These are phyloP conservation scores for Samsoniella hepiali DNA, from an alignment of 2,329 filamentous ascomycete species.

Conservation along the genomic window DNA sequence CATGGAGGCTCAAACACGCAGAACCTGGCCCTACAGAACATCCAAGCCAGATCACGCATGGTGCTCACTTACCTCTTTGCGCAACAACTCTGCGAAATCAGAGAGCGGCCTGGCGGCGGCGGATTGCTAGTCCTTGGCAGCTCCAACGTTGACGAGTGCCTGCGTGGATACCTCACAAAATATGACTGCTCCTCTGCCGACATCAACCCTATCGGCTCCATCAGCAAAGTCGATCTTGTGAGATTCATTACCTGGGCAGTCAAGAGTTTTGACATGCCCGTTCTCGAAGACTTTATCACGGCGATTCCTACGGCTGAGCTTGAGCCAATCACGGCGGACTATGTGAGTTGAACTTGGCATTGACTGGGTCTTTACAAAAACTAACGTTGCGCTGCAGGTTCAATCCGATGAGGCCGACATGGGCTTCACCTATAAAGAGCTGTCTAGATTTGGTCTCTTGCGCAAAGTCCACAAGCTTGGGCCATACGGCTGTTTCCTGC, in stretches of 20 bases:
- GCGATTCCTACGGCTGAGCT: conserved; percentile 55
- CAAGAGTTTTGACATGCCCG: conserved; percentile 56
- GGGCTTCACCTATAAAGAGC: conserved; percentile 42
- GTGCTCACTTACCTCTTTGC: conserved; percentile 62
- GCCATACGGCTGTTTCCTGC: conserved; percentile 39
- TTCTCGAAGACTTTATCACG: conserved; percentile 60
- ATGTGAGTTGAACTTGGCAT: conserved; percentile 17
- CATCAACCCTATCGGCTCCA: conserved; percentile 26
- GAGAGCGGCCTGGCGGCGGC: conserved; percentile 26
- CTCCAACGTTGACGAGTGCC: conserved; percentile 29
- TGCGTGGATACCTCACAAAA: conserved; percentile 32
- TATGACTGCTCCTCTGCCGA: conserved; percentile 43
- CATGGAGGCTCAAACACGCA: conserved; percentile 56
- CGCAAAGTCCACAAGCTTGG: conserved; percentile 42
- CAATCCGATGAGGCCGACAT: conserved; percentile 43
- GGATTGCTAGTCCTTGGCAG: conserved; percentile 29
- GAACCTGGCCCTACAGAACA: conserved; percentile 65
- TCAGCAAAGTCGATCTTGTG: conserved; percentile 61
- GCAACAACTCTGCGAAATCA: conserved; percentile 26
- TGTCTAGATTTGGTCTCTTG: conserved; percentile 37
- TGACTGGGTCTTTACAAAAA: neutral
- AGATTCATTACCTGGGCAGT: conserved; percentile 59
- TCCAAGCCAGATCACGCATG: conserved; percentile 63
- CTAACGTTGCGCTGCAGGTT: conserved; percentile 20
- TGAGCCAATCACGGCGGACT: conserved; percentile 38